Evolutionary conservation across 2,329 filamentous ascomycete genomes (phyloP).

Genomic region (Pseudocercospora pini-densiflorae): DNA sequence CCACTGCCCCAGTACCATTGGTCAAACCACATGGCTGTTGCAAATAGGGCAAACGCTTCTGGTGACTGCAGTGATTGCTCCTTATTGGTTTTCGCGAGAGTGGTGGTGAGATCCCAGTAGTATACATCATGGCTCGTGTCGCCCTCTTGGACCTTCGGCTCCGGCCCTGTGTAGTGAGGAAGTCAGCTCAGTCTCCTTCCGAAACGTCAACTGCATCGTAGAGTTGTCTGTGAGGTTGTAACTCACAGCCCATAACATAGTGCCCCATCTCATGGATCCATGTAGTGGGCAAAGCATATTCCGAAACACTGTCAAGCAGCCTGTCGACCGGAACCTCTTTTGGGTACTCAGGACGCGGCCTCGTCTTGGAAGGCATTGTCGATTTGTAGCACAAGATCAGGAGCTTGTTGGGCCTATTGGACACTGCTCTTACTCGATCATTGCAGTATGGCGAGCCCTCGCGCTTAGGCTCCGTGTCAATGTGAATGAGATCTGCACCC

Average conservation of each 20-base stretch:
- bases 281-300: background rate
- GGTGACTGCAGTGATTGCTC: background rate
- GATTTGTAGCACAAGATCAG: background rate
- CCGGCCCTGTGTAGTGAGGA: background rate
- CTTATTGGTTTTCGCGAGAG: background rate
- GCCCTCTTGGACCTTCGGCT: background rate
- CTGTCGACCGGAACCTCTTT: background rate
- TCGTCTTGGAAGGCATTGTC: background rate
- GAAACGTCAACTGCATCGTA: background rate
- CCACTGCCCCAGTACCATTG: constrained; percentile 12
- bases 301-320: background rate
- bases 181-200: background rate
- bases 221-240: background rate
- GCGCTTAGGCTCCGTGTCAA: background rate
- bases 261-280: constrained; percentile 9
- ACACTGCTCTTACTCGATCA: background rate
- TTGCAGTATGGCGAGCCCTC: background rate
- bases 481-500: background rate
- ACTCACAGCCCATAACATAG: background rate
- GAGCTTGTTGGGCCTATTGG: background rate
- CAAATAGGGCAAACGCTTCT: constrained; percentile 10
- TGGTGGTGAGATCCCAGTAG: background rate
- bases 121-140: background rate
- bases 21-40: constrained; percentile 8
- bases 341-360: background rate